Evolutionary conservation across 2,329 filamentous ascomycete genomes (phyloP).

Genomic region (Furcasterigmium furcatum): DNA sequence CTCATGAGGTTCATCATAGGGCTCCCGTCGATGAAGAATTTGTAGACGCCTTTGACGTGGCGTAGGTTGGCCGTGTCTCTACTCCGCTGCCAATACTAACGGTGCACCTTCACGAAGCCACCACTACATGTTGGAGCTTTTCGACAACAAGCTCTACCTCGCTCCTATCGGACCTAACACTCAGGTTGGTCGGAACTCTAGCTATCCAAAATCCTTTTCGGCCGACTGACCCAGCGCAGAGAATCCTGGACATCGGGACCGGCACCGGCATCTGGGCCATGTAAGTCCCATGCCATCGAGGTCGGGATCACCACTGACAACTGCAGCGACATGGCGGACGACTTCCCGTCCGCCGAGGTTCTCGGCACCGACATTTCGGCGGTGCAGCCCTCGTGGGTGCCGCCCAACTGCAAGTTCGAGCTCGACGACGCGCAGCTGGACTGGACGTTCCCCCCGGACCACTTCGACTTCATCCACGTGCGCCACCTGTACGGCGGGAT

Average conservation of each 20-base stretch:
- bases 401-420: conserved; percentile 60
- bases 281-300: too few species aligned
- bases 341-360: conserved; percentile 37
- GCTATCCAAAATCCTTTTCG: too few species aligned
- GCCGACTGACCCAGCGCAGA: neutral
- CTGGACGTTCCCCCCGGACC: conserved; percentile 41
- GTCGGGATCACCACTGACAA: too few species aligned
- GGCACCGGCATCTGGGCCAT: neutral
- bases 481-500: conserved; percentile 51
- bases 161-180: conserved; percentile 28
- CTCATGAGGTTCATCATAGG: conserved; percentile 9
- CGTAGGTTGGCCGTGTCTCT: too few species aligned
- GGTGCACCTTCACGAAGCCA: too few species aligned
- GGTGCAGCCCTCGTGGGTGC: conserved; percentile 50
- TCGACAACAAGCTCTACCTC: conserved; percentile 15
- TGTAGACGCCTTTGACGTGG: conserved; percentile 3
- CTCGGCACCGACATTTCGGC: conserved; percentile 54
- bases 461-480: conserved; percentile 59
- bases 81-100: too few species aligned
- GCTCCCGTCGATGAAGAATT: conserved; percentile 14
- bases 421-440: conserved; percentile 57
- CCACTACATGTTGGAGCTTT: too few species aligned
- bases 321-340: conserved; percentile 42
- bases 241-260: neutral
- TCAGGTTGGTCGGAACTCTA: conserved; percentile 4